Evolutionary conservation across 2,329 filamentous ascomycete species (phyloP).

Genomic region (Aspergillus pseudoglaucus): DNA sequence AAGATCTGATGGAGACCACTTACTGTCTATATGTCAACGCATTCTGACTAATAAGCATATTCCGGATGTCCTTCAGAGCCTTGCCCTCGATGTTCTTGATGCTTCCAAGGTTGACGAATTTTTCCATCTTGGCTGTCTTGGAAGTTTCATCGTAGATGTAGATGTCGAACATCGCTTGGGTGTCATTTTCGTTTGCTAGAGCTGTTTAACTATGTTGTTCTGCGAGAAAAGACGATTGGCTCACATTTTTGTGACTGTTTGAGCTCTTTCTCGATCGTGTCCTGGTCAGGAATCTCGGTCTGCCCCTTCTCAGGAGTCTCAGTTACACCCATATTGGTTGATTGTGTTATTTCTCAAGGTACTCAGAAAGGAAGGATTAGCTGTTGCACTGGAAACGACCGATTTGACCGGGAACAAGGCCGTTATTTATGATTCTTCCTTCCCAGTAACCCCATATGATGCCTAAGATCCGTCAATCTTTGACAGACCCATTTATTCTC

Average conservation of each 20-base stretch:
- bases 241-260: not conserved
- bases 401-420: too few relatives aligned
- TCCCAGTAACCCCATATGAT: too few relatives aligned
- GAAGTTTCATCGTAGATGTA: not conserved
- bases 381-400: too few relatives aligned
- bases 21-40: not conserved
- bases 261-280: not conserved
- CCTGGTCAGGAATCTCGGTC: not conserved
- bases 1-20: not conserved
- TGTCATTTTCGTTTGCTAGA: not conserved
- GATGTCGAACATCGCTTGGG: not conserved
- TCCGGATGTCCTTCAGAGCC: not conserved
- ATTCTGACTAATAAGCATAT: not conserved
- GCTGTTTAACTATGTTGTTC: not conserved
- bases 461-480: too few relatives aligned
- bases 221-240: not conserved
- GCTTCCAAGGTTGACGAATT: conserved; percentile 1
- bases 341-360: too few relatives aligned
- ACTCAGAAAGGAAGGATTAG: too few relatives aligned
- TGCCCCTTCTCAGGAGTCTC: too few relatives aligned
- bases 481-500: too few relatives aligned
- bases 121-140: conserved; percentile 1
- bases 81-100: not conserved
- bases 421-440: too few relatives aligned
- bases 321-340: too few relatives aligned